Evolutionary conservation across 805 yeast genomes (phyloP).

Genomic region (Yarrowia deformans): DNA sequence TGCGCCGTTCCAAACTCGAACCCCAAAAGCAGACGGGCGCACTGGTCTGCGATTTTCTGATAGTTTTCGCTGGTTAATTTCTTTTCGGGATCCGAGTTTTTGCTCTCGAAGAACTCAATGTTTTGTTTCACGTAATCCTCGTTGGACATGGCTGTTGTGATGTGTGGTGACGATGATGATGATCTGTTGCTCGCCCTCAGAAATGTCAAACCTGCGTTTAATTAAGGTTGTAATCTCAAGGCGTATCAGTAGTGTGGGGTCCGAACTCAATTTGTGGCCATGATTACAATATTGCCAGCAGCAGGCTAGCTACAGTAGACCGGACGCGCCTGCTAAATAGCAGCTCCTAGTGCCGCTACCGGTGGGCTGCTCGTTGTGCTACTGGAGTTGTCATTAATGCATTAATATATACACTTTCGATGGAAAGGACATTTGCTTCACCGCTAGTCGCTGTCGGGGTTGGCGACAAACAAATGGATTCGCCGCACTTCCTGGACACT

Average conservation of each 20-base stretch:
- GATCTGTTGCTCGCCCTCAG: too few species aligned
- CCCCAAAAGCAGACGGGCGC: slow-evolving; percentile 33
- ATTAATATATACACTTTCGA: slow-evolving; percentile 26
- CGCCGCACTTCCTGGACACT: slow-evolving; percentile 49
- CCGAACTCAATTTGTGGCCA: neutral
- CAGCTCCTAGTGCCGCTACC: too few species aligned
- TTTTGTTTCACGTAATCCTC: slow-evolving; percentile 20
- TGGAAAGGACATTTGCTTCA: neutral
- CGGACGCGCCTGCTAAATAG: too few species aligned
- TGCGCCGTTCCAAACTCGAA: slow-evolving; percentile 18
- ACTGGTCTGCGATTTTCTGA: slow-evolving; percentile 39
- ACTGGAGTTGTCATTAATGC: neutral
- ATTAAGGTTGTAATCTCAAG: neutral
- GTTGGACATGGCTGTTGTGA: slow-evolving; percentile 8
- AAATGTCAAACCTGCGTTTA: too few species aligned
- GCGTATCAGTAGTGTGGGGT: neutral
- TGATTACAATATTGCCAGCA: too few species aligned
- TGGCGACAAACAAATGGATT: slow-evolving; percentile 52
- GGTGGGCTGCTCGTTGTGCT: too few species aligned
- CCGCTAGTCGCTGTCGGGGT: slow-evolving; percentile 50
- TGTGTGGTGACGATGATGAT: neutral
- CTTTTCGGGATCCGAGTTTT: slow-evolving; percentile 17
- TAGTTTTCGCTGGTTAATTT: slow-evolving; percentile 23
- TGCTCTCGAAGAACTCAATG: slow-evolving; percentile 30
- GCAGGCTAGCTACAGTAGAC: too few species aligned